A percentile compares a stretch with the other conserved stretches of the same genome.
Conservation (phyloP, 1,284 basidiomycete genomes). For the Ceratobasidium sp. region DNA sequence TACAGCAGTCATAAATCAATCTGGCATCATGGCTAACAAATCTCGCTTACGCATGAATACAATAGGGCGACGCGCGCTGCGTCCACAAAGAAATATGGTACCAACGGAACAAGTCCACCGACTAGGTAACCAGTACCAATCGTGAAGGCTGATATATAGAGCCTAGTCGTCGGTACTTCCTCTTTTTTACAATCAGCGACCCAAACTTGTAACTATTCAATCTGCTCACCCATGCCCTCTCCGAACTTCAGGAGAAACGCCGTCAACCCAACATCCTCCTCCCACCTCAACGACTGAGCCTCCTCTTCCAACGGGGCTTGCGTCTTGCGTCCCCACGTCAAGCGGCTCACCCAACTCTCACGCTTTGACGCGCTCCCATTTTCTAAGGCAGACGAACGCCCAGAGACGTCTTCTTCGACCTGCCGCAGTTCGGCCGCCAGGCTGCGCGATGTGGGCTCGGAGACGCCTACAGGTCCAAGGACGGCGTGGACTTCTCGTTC, state of each 20-base stretch:
- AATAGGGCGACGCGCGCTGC: conserved; percentile 71
- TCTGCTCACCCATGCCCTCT: conserved; percentile 80
- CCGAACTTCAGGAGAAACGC: conserved; percentile 95
- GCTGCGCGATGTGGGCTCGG: conserved; percentile 80
- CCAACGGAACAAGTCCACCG: conserved; percentile 87
- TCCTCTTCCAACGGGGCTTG: conserved; percentile 52
- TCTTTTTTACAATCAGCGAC: conserved; percentile 62
- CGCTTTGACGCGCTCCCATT: conserved; percentile 13
- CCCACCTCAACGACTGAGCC: conserved; percentile 65
- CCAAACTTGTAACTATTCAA: not conserved
- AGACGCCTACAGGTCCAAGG: conserved; percentile 89
- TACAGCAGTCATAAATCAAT: not conserved
- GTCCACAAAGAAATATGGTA: conserved; percentile 91
- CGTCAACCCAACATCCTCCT: conserved; percentile 83
- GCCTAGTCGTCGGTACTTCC: conserved; percentile 78
- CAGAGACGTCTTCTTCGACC: conserved; percentile 66
- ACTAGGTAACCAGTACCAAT: conserved; percentile 90
- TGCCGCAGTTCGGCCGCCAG: conserved; percentile 82
- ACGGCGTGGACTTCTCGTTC: conserved; percentile 93
- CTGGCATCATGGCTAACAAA: too few relatives aligned
- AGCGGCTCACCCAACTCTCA: conserved; percentile 16
- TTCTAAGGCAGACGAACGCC: not conserved
- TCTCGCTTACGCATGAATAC: conserved; percentile 67
- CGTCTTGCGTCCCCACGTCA: conserved; percentile 45
- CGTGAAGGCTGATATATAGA: conserved; percentile 90